These are phyloP conservation scores for Coemansia sp. DNA, from an alignment of 192 early-diverging fungal species.

Conservation along the genomic window DNA sequence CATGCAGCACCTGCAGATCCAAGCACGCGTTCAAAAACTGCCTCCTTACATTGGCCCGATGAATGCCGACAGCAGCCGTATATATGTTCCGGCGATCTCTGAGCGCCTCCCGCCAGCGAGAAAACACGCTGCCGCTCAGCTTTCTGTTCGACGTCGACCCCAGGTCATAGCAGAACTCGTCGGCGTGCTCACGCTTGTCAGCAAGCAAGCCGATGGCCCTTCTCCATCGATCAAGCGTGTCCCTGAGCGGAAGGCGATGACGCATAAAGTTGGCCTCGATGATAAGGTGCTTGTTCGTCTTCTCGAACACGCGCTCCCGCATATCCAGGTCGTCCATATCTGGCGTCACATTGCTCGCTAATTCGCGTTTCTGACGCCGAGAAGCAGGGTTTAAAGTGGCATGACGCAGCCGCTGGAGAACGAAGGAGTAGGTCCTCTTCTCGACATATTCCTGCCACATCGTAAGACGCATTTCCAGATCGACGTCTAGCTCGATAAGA, in stretches of 20 bases:
- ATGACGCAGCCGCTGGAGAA: neutral
- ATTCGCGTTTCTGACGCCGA: neutral
- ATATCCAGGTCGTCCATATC: neutral
- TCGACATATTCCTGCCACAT: neutral
- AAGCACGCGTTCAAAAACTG: neutral
- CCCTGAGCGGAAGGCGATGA: neutral
- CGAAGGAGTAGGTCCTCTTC: neutral
- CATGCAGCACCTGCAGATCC: neutral
- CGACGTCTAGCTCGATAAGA: neutral
- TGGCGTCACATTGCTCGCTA: neutral
- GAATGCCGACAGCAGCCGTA: neutral
- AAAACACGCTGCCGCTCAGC: neutral
- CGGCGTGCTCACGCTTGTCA: neutral
- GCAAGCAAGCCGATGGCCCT: neutral
- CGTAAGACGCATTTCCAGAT: slow-evolving; percentile 9
- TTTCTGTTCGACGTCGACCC: neutral
- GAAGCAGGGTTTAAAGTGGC: neutral
- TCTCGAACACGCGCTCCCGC: neutral
- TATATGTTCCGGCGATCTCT: neutral
- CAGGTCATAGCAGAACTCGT: neutral
- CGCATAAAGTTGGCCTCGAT: neutral
- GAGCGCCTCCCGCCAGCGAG: neutral
- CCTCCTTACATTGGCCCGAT: neutral
- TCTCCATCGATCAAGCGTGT: neutral
- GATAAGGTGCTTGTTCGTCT: neutral